Base-by-base conservation (phyloP, 306 rosid species). In the Quercus engelmannii region DNA sequence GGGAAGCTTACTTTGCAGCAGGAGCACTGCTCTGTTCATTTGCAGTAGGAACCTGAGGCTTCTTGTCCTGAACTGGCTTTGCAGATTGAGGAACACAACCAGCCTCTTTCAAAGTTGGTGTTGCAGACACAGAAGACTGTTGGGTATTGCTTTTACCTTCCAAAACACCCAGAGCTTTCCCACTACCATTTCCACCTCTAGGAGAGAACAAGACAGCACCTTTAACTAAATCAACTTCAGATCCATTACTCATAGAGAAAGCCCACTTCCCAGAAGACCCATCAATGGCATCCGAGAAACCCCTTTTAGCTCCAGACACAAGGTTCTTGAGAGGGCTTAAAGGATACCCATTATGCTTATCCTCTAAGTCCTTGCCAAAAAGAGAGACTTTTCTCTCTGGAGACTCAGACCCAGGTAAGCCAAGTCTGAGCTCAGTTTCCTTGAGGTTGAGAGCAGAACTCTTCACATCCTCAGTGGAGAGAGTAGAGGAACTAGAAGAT, bases 351-450 rank as follows among this genome's bases (percentile, higher is more conserved):
- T 74, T 82, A 54, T 75, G 87, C 71, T 83, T 89, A 55, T 85
- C 92, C 80, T 91, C 89, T 85, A 90, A 86, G 68, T 88, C 93
- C 74, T 89, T 92, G 14, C 95, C 89, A 74, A 87, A 92, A 49
- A 90, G 85, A 57, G 97, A 87, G 21, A 90, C 77, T 69, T 90
- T 94, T 59, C 92, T 90, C 83, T 91, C 95, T 55, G 94, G 92
- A 30, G 89, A 91, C 72, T 79, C 76, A 25, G 84, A 81, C 72
- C 99, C 98, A 65, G 99, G 99, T 57, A 92, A 78, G 23, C 99
- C 98, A 57, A 95, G 97, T 74, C 99, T 92, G 9, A 95, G 91
- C 75, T 95, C 99, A 38, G 98, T 94, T 83, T 94, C 93, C 85
- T 88, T 94, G 80, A 92, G 85, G 86, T 87, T 91, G 57, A 88